Evolutionary conservation across 2,329 filamentous ascomycete species (phyloP), one percentile per base, ranked within the genome.

Genomic region (Nothophoma quercina): DNA sequence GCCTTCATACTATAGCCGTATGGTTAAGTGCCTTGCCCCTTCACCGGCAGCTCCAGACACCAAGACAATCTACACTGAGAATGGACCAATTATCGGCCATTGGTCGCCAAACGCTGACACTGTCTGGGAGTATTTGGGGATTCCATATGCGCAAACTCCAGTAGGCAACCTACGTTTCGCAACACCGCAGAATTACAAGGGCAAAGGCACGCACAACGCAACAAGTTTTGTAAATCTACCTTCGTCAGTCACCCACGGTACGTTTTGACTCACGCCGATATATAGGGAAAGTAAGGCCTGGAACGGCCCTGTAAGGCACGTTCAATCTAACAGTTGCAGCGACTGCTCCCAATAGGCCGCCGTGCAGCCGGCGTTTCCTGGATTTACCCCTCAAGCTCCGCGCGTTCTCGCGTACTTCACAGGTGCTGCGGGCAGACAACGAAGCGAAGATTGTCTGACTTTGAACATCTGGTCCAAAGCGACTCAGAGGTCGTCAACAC

Each of bases 71-170:
- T 1, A 40, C 10, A 65, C 62, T 4, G 42, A 33, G 10, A 62
- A 57, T 19, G 59, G 62, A 21, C n/a, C 15, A 4, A 54, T 65
- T 12, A 60, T 54, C 13, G 70, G 69, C 12, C 69, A 72, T 56
- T 42, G 38, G 12, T 58, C 68, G 12, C 34, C 46, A 9, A 57
- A 57, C n/a, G 47, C 21, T 12, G 52, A 30, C 40, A 36, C 32
- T 4, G 68, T 70, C 7, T 61, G 56, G 42, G 67, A 74, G 32
- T 75, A 72, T 39, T 52, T 75, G 6, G 71, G 71, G 0, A 68
- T 73, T 15, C 70, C 66, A 1, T 75, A 68, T 43, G 72, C 71
- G 6, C 48, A 63, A 39, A 65, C 69, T 7, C 72, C 72, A 7
- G 29, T 68, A 2, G 70, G 70, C 5, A 32, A 64, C 7, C 51